Percentiles rank a stretch among this genome's conserved stretches.
phyloP scores from a whole-genome alignment of 495 filamentous ascomycete genomes.

The Darksidea phi region DNA sequence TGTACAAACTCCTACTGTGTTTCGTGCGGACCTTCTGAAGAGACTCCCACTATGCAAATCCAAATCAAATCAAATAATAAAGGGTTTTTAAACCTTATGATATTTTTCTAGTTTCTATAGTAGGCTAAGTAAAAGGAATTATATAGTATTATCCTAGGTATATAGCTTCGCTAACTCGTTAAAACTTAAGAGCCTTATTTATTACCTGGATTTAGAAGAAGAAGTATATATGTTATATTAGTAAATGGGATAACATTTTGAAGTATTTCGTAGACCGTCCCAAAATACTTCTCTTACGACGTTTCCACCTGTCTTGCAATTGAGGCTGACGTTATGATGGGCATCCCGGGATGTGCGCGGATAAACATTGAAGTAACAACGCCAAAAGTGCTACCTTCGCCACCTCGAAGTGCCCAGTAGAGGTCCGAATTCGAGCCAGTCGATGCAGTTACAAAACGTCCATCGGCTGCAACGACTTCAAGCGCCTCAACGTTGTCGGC shows the following conservation, averaged over 20 bases:
- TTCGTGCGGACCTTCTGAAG: too few relatives aligned
- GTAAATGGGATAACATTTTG: not conserved
- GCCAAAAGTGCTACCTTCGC: slow-evolving; percentile 14
- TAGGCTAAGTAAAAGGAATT: slow-evolving; percentile 11
- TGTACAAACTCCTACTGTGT: too few relatives aligned
- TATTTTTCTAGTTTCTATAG: slow-evolving; percentile 5
- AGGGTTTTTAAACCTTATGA: not conserved
- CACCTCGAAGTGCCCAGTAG: slow-evolving; percentile 13
- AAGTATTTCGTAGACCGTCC: not conserved
- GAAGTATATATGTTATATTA: slow-evolving; percentile 3
- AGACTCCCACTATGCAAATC: too few relatives aligned
- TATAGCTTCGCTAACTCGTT: slow-evolving; percentile 12
- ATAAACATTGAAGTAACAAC: slow-evolving; percentile 8
- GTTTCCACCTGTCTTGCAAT: not conserved
- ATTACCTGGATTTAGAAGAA: slow-evolving; percentile 9
- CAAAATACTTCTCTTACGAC: not conserved
- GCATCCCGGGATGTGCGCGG: slow-evolving; percentile 6
- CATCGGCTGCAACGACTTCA: slow-evolving; percentile 1
- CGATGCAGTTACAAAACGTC: slow-evolving; percentile 6
- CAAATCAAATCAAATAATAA: too few relatives aligned
- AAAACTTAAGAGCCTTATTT: not conserved
- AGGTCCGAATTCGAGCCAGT: slow-evolving; percentile 1
- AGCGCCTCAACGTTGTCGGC: slow-evolving; percentile 9
- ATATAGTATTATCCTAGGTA: slow-evolving; percentile 6
- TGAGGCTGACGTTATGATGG: not conserved